Evolutionary conservation across 768 basidiomycete species (phyloP).

Genomic region (Phanerochaete sordida): DNA sequence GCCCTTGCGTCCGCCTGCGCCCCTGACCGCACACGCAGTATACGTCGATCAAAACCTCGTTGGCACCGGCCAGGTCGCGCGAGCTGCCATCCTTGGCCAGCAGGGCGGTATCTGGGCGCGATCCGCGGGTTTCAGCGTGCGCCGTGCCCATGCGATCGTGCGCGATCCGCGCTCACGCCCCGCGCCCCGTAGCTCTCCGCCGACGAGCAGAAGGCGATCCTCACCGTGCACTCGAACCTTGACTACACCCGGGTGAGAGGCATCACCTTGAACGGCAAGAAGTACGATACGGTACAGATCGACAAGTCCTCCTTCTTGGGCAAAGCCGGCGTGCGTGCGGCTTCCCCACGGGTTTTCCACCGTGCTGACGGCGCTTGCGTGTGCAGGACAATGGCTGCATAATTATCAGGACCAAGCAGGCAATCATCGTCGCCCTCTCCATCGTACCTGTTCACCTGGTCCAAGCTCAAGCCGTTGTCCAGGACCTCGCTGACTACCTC

Average conservation of each 20-base stretch:
- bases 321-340: slow-evolving; percentile 73
- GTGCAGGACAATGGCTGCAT: slow-evolving; percentile 67
- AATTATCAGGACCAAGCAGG: slow-evolving; percentile 79
- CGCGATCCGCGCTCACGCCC: neutral
- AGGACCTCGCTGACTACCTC: slow-evolving; percentile 77
- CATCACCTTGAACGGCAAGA: slow-evolving; percentile 59
- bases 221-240: slow-evolving; percentile 42
- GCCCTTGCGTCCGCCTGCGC: neutral
- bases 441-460: slow-evolving; percentile 54
- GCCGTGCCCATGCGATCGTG: slow-evolving; percentile 18
- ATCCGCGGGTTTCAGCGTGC: slow-evolving; percentile 54
- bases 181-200: slow-evolving; percentile 47
- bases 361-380: neutral
- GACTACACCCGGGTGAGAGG: slow-evolving; percentile 49
- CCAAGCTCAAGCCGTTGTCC: slow-evolving; percentile 65
- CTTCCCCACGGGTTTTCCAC: slow-evolving; percentile 2
- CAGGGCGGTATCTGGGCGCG: slow-evolving; percentile 78
- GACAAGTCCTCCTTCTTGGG: slow-evolving; percentile 56
- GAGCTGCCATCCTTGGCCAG: slow-evolving; percentile 75
- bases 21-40: slow-evolving; percentile 38
- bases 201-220: slow-evolving; percentile 60
- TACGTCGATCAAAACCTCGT: slow-evolving; percentile 83
- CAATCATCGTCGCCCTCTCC: slow-evolving; percentile 82
- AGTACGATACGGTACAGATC: slow-evolving; percentile 67
- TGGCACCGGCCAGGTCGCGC: slow-evolving; percentile 64